A percentile compares a stretch with the other conserved stretches of the same genome.
phyloP scores from a whole-genome alignment of 148 eudicot genomes.

The Dianthus caryophyllus region DNA sequence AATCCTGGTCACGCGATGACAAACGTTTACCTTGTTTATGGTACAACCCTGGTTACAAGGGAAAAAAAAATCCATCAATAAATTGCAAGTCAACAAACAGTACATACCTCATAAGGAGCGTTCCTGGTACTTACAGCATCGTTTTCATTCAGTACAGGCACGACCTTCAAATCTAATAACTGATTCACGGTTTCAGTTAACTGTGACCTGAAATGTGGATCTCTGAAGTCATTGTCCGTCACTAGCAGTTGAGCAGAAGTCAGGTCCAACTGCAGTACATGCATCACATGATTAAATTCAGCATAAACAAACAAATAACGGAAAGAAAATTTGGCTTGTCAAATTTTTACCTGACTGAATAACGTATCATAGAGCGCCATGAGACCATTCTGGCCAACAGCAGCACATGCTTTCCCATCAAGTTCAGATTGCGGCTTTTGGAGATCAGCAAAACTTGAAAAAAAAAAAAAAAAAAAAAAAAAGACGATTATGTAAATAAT shows the following conservation, averaged over 20 bases:
- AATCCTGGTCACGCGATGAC: constrained; percentile 30
- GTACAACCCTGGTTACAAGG: constrained; percentile 16
- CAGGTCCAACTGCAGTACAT: constrained; percentile 70
- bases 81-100: constrained; percentile 8
- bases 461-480: not conserved
- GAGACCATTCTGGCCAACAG: constrained; percentile 97
- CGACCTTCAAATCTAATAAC: constrained; percentile 55
- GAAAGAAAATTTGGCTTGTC: not conserved
- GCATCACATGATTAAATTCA: constrained; percentile 16
- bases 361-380: constrained; percentile 94
- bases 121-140: constrained; percentile 94
- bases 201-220: constrained; percentile 72
- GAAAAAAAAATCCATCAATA: constrained; percentile 7
- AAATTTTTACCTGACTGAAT: constrained; percentile 70
- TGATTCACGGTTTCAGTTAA: constrained; percentile 68
- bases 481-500: too few species aligned
- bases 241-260: constrained; percentile 92
- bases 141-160: constrained; percentile 91
- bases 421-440: constrained; percentile 94
- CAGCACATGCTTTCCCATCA: constrained; percentile 98
- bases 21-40: constrained; percentile 12
- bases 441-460: constrained; percentile 87
- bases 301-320: constrained; percentile 5
- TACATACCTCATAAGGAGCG: constrained; percentile 89
- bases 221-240: constrained; percentile 93